Percentiles rank a stretch among this genome's conserved stretches.
These are phyloP conservation scores for Acorus calamus DNA, from an alignment of 106 monocot genomes.

Conservation along the genomic window DNA sequence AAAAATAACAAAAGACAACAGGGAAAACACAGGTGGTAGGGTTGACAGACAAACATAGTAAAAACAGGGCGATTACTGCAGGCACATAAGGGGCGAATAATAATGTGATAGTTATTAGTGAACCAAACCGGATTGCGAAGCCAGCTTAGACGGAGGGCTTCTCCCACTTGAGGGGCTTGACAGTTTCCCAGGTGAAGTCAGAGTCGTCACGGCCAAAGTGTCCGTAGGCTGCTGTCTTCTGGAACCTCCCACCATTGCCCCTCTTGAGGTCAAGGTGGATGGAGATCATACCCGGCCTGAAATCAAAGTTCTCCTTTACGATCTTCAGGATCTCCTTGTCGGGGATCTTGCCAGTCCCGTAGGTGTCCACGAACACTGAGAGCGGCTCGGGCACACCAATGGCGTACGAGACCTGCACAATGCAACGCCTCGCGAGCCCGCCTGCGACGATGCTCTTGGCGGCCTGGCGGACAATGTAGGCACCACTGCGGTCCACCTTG, in stretches of 20 bases:
- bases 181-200: constrained; percentile 6
- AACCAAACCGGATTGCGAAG: too few species aligned
- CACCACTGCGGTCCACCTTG: constrained; percentile 26
- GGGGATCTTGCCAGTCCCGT: constrained; percentile 12
- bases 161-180: constrained; percentile 16
- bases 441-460: constrained; percentile 19
- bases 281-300: constrained; percentile 13
- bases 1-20: too few species aligned
- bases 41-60: too few species aligned
- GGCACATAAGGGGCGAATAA: too few species aligned
- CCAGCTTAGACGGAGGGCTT: neutral
- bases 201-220: constrained; percentile 3
- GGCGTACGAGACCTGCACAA: constrained; percentile 11
- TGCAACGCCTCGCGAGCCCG: constrained; percentile 11
- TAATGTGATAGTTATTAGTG: too few species aligned
- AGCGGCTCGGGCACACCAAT: constrained; percentile 13
- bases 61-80: too few species aligned
- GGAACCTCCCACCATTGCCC: constrained; percentile 3
- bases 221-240: constrained; percentile 8
- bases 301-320: constrained; percentile 12
- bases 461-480: constrained; percentile 15
- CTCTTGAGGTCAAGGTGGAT: constrained; percentile 12
- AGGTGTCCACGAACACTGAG: constrained; percentile 14
- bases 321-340: constrained; percentile 16
- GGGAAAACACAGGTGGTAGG: too few species aligned